A percentile compares a stretch with the other conserved stretches of the same genome.
phyloP scores from a whole-genome alignment of 345 rosid genomes.

The Syzygium jambos region DNA sequence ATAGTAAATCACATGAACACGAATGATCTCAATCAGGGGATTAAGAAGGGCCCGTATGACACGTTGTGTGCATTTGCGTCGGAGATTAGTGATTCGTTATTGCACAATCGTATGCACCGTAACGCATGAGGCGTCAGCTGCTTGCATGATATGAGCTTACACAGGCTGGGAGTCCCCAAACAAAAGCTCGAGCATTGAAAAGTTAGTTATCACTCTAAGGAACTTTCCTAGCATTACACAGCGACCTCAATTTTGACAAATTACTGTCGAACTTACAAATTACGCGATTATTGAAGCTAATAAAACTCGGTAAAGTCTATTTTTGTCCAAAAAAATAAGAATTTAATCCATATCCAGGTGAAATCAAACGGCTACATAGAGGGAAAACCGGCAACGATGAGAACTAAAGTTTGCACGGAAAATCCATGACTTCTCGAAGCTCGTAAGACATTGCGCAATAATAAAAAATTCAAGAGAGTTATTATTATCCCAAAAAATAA shows the following conservation, averaged over 20 bases:
- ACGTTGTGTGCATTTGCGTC: not conserved
- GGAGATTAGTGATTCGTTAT: not conserved
- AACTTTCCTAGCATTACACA: rapidly evolving
- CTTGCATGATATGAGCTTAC: rapidly evolving
- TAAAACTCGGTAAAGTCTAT: not conserved
- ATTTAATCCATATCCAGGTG: not conserved
- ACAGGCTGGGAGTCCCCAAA: too few species aligned
- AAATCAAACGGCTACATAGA: too few species aligned
- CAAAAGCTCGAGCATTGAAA: too few species aligned
- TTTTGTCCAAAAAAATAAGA: rapidly evolving
- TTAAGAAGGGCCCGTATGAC: not conserved
- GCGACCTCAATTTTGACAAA: rapidly evolving
- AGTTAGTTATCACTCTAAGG: rapidly evolving
- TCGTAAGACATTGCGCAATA: not conserved
- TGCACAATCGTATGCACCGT: too few species aligned
- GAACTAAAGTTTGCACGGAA: not conserved
- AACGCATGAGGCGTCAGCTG: too few species aligned
- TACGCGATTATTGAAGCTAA: not conserved
- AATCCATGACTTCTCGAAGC: not conserved
- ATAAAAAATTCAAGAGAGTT: not conserved
- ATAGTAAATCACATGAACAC: rapidly evolving
- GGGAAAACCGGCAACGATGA: not conserved
- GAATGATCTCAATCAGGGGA: rapidly evolving
- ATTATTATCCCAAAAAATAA: too few species aligned
- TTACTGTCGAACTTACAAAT: not conserved